phyloP scores from a whole-genome alignment of 768 basidiomycete species.

The Russula emetica region DNA sequence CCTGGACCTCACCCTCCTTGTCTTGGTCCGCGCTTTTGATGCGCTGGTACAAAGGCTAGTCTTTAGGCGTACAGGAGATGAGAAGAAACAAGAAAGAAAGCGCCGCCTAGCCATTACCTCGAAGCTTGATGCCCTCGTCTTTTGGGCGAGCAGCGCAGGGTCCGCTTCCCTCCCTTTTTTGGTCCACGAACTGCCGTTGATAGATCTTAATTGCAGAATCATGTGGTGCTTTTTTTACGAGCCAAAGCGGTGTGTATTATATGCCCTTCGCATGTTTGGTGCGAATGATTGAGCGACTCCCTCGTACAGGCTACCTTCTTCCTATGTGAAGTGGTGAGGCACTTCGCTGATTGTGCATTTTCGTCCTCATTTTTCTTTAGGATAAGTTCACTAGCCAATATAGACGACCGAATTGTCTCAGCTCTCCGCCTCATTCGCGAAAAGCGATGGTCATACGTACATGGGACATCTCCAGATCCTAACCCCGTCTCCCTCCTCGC shows the following conservation, averaged over 20 bases:
- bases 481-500: conserved; percentile 47
- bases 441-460: conserved; percentile 57
- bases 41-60: conserved; percentile 52
- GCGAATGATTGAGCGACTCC: conserved; percentile 7
- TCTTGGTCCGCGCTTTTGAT: conserved; percentile 68
- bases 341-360: background rate
- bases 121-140: conserved; percentile 61
- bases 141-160: conserved; percentile 79
- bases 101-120: conserved; percentile 39
- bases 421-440: conserved; percentile 51
- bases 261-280: background rate
- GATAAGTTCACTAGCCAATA: conserved; percentile 65
- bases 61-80: conserved; percentile 29
- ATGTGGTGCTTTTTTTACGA: conserved; percentile 90
- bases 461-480: conserved; percentile 38
- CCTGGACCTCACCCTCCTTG: conserved; percentile 61
- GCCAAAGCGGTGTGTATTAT: conserved; percentile 51
- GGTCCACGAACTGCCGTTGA: background rate
- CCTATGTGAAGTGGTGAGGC: conserved; percentile 63
- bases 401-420: conserved; percentile 57
- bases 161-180: conserved; percentile 33
- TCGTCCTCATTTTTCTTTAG: conserved; percentile 30
- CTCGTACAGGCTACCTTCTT: conserved; percentile 47
- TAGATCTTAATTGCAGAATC: conserved; percentile 45
- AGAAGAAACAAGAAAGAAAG: conserved; percentile 34